phyloP scores from a whole-genome alignment of 352 stramenopile genomes.

The Pythium pyrilobum region DNA sequence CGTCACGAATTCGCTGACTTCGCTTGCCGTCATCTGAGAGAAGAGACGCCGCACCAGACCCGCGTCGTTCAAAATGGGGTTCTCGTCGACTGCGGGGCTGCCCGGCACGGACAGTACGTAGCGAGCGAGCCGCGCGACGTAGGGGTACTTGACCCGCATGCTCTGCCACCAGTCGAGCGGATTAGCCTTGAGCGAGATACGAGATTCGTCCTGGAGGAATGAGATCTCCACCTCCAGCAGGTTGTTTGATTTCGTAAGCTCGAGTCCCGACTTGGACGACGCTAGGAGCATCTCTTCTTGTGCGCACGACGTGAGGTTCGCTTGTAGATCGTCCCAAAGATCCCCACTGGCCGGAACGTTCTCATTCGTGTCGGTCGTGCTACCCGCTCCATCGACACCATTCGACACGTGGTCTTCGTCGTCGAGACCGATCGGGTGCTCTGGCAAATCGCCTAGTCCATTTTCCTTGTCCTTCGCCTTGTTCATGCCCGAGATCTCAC shows the following conservation, averaged over 20 bases:
- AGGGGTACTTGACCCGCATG: constrained; percentile 79
- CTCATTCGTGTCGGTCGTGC: not conserved
- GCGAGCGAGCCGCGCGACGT: constrained; percentile 51
- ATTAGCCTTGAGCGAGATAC: constrained; percentile 51
- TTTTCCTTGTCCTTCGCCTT: constrained; percentile 46
- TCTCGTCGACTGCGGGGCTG: constrained; percentile 39
- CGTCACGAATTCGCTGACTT: constrained; percentile 11
- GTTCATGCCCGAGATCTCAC: constrained; percentile 41
- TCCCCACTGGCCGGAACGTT: constrained; percentile 31
- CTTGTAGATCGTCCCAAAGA: constrained; percentile 75
- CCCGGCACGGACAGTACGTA: constrained; percentile 68
- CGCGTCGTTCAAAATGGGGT: constrained; percentile 37
- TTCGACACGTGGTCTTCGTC: constrained; percentile 20
- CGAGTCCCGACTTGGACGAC: constrained; percentile 57
- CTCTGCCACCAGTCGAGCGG: constrained; percentile 74
- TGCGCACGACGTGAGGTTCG: constrained; percentile 59
- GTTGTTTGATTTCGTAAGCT: constrained; percentile 70
- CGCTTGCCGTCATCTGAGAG: constrained; percentile 2
- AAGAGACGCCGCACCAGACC: constrained; percentile 26
- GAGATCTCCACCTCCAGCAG: constrained; percentile 74
- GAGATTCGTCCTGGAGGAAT: constrained; percentile 66
- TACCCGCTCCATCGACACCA: not conserved
- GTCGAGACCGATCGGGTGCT: constrained; percentile 31
- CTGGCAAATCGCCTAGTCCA: constrained; percentile 28
- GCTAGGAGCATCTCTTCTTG: constrained; percentile 72